Conservation (phyloP, 306 rosid genomes). For the Begonia fuchsioides region DNA sequence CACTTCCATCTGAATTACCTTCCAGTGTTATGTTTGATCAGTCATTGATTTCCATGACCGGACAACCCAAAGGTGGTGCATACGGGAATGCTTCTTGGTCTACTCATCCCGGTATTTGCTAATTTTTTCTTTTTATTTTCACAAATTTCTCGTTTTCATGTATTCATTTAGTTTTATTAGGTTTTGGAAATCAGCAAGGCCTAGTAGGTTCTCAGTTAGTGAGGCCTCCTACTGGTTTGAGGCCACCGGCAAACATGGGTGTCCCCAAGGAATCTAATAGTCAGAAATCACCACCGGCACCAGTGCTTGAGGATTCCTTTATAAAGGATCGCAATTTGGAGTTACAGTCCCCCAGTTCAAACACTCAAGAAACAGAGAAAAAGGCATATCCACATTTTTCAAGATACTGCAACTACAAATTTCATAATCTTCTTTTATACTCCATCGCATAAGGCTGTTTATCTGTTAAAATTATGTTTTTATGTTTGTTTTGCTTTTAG, state of each 20-base stretch:
- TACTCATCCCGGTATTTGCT: constrained; percentile 31
- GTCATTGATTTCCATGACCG: constrained; percentile 62
- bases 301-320: constrained; percentile 47
- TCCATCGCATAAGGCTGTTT: too few relatives aligned
- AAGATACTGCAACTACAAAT: too few relatives aligned
- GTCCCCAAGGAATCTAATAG: constrained; percentile 20
- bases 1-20: constrained; percentile 74
- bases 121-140: constrained; percentile 9
- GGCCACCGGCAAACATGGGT: constrained; percentile 34
- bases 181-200: constrained; percentile 68
- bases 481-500: too few relatives aligned
- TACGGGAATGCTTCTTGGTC: constrained; percentile 66
- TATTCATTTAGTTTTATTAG: constrained; percentile 15
- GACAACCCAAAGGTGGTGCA: constrained; percentile 40
- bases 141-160: background rate
- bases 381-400: constrained; percentile 22
- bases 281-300: constrained; percentile 33
- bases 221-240: constrained; percentile 32
- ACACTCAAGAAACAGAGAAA: constrained; percentile 33
- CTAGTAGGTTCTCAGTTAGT: constrained; percentile 37
- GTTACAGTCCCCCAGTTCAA: constrained; percentile 26
- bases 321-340: constrained; percentile 25
- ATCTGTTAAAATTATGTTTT: too few relatives aligned
- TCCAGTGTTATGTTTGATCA: constrained; percentile 54
- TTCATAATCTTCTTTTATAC: too few relatives aligned